Conservation (phyloP, 176 grass and related monocot species). For the Oryza glumipatula region DNA sequence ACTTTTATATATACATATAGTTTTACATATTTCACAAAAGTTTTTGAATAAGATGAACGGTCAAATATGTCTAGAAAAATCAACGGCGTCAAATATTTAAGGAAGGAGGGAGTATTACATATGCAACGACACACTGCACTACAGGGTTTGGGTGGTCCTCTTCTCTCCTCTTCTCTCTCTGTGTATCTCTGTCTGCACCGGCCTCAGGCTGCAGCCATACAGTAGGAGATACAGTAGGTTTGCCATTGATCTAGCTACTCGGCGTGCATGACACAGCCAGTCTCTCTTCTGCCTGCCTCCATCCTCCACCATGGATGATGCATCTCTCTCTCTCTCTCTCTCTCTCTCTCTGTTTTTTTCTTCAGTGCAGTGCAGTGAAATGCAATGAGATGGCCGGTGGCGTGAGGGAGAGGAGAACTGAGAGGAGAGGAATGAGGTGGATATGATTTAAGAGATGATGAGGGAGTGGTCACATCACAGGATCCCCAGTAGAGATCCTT, state of each 20-base stretch:
- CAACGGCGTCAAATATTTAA: too few relatives aligned
- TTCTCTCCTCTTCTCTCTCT: not conserved
- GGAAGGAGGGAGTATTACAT: not conserved
- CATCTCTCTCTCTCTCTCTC: not conserved
- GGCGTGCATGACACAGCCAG: slow-evolving; percentile 46
- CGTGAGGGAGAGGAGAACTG: slow-evolving; percentile 42
- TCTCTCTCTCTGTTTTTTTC: not conserved
- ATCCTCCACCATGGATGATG: not conserved
- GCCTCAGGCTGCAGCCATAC: slow-evolving; percentile 7
- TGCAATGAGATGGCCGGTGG: slow-evolving; percentile 11
- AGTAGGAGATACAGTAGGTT: slow-evolving; percentile 22
- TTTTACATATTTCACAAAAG: too few relatives aligned
- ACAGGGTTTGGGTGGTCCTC: slow-evolving; percentile 17
- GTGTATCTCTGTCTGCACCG: not conserved
- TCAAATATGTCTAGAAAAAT: too few relatives aligned
- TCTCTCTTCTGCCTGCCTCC: slow-evolving; percentile 17
- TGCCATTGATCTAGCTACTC: slow-evolving; percentile 45
- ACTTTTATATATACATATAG: too few relatives aligned
- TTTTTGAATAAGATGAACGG: too few relatives aligned
- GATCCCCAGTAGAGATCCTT: slow-evolving; percentile 25
- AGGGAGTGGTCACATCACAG: slow-evolving; percentile 59
- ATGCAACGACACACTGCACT: not conserved
- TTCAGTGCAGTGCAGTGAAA: not conserved
- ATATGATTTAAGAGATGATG: slow-evolving; percentile 70
- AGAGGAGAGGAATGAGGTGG: slow-evolving; percentile 35